A percentile compares a stretch with the other conserved stretches of the same genome.
These are phyloP conservation scores for Talaromyces verruculosus DNA, from an alignment of 2,329 filamentous ascomycete genomes.

Conservation along the genomic window DNA sequence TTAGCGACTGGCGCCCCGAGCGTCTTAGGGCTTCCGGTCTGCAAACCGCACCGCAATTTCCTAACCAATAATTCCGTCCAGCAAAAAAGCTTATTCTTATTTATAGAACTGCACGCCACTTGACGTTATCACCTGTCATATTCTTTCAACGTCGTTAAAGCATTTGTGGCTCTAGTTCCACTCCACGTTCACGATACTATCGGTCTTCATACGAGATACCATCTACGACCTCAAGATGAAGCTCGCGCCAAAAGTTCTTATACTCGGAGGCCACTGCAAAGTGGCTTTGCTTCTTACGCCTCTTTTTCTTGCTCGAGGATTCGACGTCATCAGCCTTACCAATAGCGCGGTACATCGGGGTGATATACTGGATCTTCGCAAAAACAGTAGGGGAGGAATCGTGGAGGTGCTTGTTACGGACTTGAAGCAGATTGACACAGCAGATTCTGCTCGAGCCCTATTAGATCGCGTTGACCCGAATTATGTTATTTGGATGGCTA, in stretches of 20 bases:
- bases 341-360: slow-evolving; percentile 66
- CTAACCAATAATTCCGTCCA: background rate
- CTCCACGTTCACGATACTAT: background rate
- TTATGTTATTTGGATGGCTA: slow-evolving; percentile 50
- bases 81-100: background rate
- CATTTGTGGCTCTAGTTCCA: background rate
- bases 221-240: background rate
- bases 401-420: slow-evolving; percentile 70
- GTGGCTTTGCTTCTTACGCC: slow-evolving; percentile 72
- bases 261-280: slow-evolving; percentile 81
- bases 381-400: slow-evolving; percentile 60
- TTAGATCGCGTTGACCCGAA: slow-evolving; percentile 50
- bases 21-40: background rate
- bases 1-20: background rate
- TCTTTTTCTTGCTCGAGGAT: slow-evolving; percentile 69
- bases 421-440: slow-evolving; percentile 68
- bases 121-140: background rate
- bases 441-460: slow-evolving; percentile 61
- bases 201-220: background rate
- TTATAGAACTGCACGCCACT: background rate
- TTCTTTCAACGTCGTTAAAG: background rate
- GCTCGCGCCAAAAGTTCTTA: slow-evolving; percentile 53
- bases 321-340: slow-evolving; percentile 76
- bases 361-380: slow-evolving; percentile 56
- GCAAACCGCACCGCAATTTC: background rate